A percentile compares a stretch with the other conserved stretches of the same genome.
phyloP scores from a whole-genome alignment of 371 early-diverging fungal genomes.

The Basidiobolus meristosporus region DNA sequence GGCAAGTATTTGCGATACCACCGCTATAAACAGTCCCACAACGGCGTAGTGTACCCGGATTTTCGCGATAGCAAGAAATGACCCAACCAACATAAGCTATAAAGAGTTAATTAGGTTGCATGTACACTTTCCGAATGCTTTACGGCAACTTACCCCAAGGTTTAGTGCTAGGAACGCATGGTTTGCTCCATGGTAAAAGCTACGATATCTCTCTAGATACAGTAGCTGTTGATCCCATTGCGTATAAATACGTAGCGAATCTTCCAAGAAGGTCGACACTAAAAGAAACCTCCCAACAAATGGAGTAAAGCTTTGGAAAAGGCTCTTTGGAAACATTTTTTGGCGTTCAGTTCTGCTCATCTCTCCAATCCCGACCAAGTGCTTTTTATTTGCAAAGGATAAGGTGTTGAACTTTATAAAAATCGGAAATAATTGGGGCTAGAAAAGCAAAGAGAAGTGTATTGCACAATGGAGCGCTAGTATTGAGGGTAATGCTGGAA shows the following conservation, averaged over 20 bases:
- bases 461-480: too few relatives aligned
- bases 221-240: constrained; percentile 77
- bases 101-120: background rate
- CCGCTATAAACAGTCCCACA: constrained; percentile 55
- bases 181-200: constrained; percentile 55
- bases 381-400: too few relatives aligned
- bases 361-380: too few relatives aligned
- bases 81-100: constrained; percentile 58
- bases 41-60: constrained; percentile 64
- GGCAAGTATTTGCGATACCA: constrained; percentile 72
- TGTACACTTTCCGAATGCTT: too few relatives aligned
- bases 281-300: constrained; percentile 76
- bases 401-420: too few relatives aligned
- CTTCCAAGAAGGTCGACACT: constrained; percentile 90
- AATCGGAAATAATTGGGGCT: too few relatives aligned
- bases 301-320: too few relatives aligned
- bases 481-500: too few relatives aligned
- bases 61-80: constrained; percentile 53
- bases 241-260: constrained; percentile 67
- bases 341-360: too few relatives aligned
- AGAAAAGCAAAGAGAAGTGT: too few relatives aligned
- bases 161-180: constrained; percentile 68
- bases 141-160: constrained; percentile 34
- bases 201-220: constrained; percentile 56
- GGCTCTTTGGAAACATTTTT: too few relatives aligned